Evolutionary conservation across 331 rosid species (phyloP), one percentile per base, ranked within the genome.

Genomic region (Phaseolus coccineus): DNA sequence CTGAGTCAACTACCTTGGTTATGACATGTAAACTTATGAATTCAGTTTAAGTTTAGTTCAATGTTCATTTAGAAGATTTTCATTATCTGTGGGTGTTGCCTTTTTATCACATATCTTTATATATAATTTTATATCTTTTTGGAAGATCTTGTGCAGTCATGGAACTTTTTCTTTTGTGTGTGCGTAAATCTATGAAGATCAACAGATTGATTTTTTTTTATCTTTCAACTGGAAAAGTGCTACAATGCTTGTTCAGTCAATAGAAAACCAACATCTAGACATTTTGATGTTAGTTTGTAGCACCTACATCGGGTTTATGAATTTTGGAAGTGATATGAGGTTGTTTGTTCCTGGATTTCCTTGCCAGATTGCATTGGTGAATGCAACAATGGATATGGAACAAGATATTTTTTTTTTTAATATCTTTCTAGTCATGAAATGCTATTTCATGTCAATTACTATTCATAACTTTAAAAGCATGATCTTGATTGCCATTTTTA

Each of bases 281-380:
- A 37, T 57, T 42, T 24, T 47, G 40, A 13, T 57, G 77, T 67
- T 58, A 13, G 63, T 53, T 52, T 3, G 55, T 48, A 53, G 57
- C 46, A 71, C 52, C 61, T 22, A 24, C 35, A 35, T 35, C 22
- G 30, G 63, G 69, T 57, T 33, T 22, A 70, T 47, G 55, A 33
- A 22, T 22, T 51, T 19, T 70, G 31, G 19, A 5, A 73, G 56
- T 61, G 35, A n/a, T 52, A 28, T 80, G 68, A 39, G 19, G 28
- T 59, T 69, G 69, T 69, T 63, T 65, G 27, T 40, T 62, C 66
- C 53, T 68, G 70, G 57, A 13, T 46, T 76, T 71, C 19, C 40
- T 55, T 8, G 59, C 73, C 66, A 50, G 22, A 53, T 75, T 76
- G 67, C 39, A 57, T 78, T 46, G 37, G 30, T 74, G 65, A 79